phyloP scores from a whole-genome alignment of 2,329 filamentous ascomycete genomes.

The Macrophomina pseudophaseolina region DNA sequence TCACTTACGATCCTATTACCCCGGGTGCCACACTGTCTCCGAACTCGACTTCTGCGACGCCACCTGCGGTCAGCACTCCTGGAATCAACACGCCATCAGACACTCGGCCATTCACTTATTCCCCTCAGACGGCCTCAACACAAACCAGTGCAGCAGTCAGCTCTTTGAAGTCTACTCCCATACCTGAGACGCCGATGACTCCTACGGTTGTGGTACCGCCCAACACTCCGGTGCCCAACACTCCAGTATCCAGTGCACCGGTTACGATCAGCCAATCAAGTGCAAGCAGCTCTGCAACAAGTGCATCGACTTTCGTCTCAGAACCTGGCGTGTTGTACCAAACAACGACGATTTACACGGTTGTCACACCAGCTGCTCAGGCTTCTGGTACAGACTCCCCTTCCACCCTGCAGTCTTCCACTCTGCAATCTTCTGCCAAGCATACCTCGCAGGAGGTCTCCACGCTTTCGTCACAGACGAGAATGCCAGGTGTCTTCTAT shows the following conservation, averaged over 20 bases:
- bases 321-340: constrained; percentile 9
- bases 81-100: background rate
- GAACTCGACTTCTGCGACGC: constrained; percentile 1
- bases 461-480: constrained; percentile 25
- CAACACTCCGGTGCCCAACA: constrained; percentile 6
- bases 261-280: constrained; percentile 1
- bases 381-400: background rate
- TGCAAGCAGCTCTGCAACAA: background rate
- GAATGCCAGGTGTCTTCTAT: constrained; percentile 37
- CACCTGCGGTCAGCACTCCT: background rate
- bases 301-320: constrained; percentile 2
- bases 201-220: background rate
- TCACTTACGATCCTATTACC: constrained; percentile 8
- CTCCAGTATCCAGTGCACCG: background rate
- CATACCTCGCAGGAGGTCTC: background rate
- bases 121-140: background rate
- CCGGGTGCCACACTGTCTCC: background rate
- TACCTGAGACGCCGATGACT: constrained; percentile 3
- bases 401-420: constrained; percentile 8
- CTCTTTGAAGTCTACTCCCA: background rate
- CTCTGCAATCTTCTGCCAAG: constrained; percentile 5
- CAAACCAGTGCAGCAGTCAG: constrained; percentile 3
- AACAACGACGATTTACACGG: constrained; percentile 19
- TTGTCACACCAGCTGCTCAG: constrained; percentile 6
- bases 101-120: constrained; percentile 4